Base-by-base conservation (phyloP, 495 filamentous ascomycete genomes). In the Penicillium canescens region DNA sequence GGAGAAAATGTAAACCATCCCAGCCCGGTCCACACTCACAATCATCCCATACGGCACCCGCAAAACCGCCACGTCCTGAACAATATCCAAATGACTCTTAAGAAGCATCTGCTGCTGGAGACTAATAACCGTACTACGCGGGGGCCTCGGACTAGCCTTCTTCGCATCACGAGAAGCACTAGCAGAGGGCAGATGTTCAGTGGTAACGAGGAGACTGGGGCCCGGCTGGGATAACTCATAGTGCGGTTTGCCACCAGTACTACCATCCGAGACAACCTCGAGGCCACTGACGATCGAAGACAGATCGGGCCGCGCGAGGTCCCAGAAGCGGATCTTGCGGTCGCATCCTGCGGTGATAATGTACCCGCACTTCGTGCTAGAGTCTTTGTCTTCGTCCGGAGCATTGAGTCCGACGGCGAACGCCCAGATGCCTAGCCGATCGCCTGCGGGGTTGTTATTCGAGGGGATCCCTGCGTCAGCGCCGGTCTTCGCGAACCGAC, bases 301-400 rank as follows among this genome's bases (percentile, higher is more conserved):
- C 20, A 82, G 75, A 59, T 95, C 90, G 5, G 90, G 75, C 10
- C 82, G 83, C 6, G 80, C 73, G 9, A 91, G 73, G 63, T 98
- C 94, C 94, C 94, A 98, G 70, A 92, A 96, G 6, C 94, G 83
- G 18, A 98, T 82, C 65, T 92, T 95, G 67, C 87, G 90, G 65
- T 98, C 94, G 26, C 87, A 86, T 4, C 95, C 93, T 3, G 84
- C 93, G 0, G 91, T 92, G 16, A 99, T 71, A 21, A 96, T 84
- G 69, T 91, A 98, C 1, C 80, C 78, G 59, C 66, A 73, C 47
- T 67, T 74, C 14, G 65, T 71, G 50, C 66, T 75, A 43, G 67
- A 73, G 33, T 72, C 66, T 41, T 68, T 70, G 14, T 69, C 71
- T 46, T 78, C 72, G 9, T 77, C 75, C 6, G 71, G 70, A 4